Evolutionary conservation across 345 rosid species (phyloP).

Genomic region (Heritiera fomes): DNA sequence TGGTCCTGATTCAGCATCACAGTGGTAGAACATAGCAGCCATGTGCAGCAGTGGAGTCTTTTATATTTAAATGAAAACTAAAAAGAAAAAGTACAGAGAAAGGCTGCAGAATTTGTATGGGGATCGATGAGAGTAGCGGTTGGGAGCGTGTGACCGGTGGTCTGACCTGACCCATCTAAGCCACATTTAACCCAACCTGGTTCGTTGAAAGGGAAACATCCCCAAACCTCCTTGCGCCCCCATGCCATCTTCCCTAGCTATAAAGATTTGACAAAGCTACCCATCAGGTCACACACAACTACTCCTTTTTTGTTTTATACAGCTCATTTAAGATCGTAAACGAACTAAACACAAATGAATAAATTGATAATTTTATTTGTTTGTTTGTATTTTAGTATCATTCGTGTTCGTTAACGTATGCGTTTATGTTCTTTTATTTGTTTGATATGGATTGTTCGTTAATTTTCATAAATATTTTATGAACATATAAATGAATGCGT

Average conservation of each 20-base stretch:
- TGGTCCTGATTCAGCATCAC: not conserved
- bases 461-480: too few relatives aligned
- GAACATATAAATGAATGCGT: too few relatives aligned
- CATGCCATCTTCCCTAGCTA: not conserved
- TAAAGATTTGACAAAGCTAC: not conserved
- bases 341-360: too few relatives aligned
- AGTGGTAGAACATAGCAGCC: not conserved
- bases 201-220: not conserved
- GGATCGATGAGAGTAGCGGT: constrained; percentile 19
- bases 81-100: not conserved
- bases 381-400: too few relatives aligned
- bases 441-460: too few relatives aligned
- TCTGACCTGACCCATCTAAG: not conserved
- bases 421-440: too few relatives aligned
- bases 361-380: too few relatives aligned
- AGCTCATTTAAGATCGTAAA: too few relatives aligned
- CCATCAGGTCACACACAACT: not conserved
- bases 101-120: constrained; percentile 6
- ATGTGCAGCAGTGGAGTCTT: not conserved
- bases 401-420: too few relatives aligned
- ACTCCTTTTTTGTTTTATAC: too few relatives aligned
- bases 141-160: not conserved
- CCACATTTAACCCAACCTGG: too few relatives aligned
- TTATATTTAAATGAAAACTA: not conserved
- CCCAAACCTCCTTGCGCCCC: not conserved